A percentile compares a stretch with the other conserved stretches of the same genome.
These are phyloP conservation scores for Cladophialophora yegresii DNA, from an alignment of 2,329 filamentous ascomycete species.

Conservation along the genomic window DNA sequence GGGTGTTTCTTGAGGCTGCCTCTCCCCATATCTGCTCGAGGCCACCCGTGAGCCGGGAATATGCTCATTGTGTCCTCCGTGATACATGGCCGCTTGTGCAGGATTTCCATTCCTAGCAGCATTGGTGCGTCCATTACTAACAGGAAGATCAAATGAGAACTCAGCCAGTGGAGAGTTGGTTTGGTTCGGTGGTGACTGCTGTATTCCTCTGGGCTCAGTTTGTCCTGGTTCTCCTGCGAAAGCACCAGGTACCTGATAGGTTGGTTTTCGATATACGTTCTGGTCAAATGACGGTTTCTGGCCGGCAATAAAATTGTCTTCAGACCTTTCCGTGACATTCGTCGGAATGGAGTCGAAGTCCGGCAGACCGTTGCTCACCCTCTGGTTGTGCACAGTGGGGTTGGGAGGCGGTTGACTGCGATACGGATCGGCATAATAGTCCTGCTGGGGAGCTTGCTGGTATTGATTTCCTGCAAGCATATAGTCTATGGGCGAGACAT, in stretches of 20 bases:
- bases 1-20: slow-evolving; percentile 14
- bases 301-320: slow-evolving; percentile 27
- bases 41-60: slow-evolving; percentile 8
- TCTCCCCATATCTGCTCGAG: slow-evolving; percentile 14
- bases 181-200: slow-evolving; percentile 48
- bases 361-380: slow-evolving; percentile 60
- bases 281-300: slow-evolving; percentile 15
- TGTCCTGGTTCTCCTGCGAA: slow-evolving; percentile 18
- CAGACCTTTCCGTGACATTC: slow-evolving; percentile 25
- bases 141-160: slow-evolving; percentile 72
- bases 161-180: slow-evolving; percentile 52
- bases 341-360: slow-evolving; percentile 59
- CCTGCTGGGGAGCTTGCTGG: slow-evolving; percentile 8
- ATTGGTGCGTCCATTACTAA: slow-evolving; percentile 5
- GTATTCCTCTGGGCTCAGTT: slow-evolving; percentile 42
- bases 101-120: slow-evolving; percentile 12
- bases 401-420: slow-evolving; percentile 23
- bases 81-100: slow-evolving; percentile 10
- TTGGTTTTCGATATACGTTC: slow-evolving; percentile 39
- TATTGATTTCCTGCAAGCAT: slow-evolving; percentile 42
- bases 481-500: slow-evolving; percentile 45
- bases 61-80: slow-evolving; percentile 14
- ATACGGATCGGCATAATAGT: slow-evolving; percentile 10
- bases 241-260: slow-evolving; percentile 33
- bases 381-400: slow-evolving; percentile 35